Evolutionary conservation across 106 monocot species (phyloP).

Genomic region (Allium sativum): DNA sequence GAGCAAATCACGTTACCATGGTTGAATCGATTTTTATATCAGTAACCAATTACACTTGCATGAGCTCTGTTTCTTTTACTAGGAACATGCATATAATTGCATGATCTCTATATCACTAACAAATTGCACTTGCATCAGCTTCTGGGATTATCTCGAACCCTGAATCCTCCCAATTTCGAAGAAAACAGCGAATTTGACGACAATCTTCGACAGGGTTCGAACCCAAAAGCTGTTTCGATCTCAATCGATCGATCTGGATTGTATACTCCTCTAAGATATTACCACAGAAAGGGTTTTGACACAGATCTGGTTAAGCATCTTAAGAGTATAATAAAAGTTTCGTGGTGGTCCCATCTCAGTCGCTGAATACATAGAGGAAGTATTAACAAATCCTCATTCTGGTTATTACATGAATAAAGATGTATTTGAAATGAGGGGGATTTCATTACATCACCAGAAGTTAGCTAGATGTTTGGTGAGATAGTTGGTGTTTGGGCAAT

Average conservation of each 20-base stretch:
- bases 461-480: slow-evolving; percentile 99
- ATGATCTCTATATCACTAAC: too few species aligned
- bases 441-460: slow-evolving; percentile 94
- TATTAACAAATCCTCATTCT: slow-evolving; percentile 82
- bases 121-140: too few species aligned
- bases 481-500: slow-evolving; percentile 94
- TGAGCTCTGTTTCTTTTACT: too few species aligned
- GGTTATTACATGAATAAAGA: slow-evolving; percentile 88
- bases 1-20: too few species aligned
- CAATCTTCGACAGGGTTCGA: neutral
- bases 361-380: slow-evolving; percentile 98
- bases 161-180: slow-evolving; percentile 13
- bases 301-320: slow-evolving; percentile 78
- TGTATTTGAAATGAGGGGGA: slow-evolving; percentile 83
- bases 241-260: slow-evolving; percentile 78
- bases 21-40: too few species aligned
- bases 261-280: slow-evolving; percentile 66
- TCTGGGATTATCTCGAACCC: slow-evolving; percentile 16
- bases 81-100: too few species aligned
- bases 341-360: slow-evolving; percentile 92
- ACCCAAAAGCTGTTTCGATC: slow-evolving; percentile 21
- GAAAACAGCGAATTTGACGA: slow-evolving; percentile 11
- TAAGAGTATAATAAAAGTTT: slow-evolving; percentile 97
- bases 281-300: slow-evolving; percentile 43
- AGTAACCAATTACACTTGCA: too few species aligned